Conservation (phyloP, 2,329 filamentous ascomycete species). For the Diplocarpon rosae region DNA sequence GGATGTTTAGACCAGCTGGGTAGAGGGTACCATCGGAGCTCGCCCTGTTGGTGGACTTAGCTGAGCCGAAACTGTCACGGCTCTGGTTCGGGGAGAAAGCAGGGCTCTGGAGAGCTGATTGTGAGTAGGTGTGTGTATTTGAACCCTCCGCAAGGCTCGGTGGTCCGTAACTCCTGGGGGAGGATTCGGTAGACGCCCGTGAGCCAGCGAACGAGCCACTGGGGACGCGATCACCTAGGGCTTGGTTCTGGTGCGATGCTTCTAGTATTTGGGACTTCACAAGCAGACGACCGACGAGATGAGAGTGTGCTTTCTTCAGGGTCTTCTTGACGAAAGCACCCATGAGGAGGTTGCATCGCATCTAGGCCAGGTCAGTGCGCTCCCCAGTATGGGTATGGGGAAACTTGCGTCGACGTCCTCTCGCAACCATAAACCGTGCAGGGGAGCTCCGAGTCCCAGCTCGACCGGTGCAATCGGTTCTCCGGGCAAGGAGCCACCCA, state of each 20-base stretch:
- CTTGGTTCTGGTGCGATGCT: slow-evolving; percentile 12
- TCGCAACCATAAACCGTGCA: slow-evolving; percentile 64
- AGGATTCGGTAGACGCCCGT: slow-evolving; percentile 2
- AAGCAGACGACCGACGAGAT: slow-evolving; percentile 55
- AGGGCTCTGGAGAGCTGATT: neutral
- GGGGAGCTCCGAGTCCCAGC: slow-evolving; percentile 53
- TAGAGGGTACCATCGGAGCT: neutral
- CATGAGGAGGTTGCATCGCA: slow-evolving; percentile 70
- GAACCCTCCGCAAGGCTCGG: neutral
- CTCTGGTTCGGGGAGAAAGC: neutral
- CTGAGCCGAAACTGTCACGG: neutral
- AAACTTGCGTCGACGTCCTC: slow-evolving; percentile 63
- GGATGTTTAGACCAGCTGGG: neutral
- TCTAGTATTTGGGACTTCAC: slow-evolving; percentile 34
- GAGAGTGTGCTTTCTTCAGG: slow-evolving; percentile 62
- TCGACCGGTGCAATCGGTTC: slow-evolving; percentile 57
- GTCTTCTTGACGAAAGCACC: slow-evolving; percentile 72
- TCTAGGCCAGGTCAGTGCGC: slow-evolving; percentile 21
- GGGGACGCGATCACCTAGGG: neutral
- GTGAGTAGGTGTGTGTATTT: neutral
- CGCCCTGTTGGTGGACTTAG: too few relatives aligned
- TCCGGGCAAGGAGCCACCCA: slow-evolving; percentile 60
- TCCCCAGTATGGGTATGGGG: neutral
- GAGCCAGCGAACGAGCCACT: neutral
- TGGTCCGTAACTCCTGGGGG: slow-evolving; percentile 2